phyloP scores from a whole-genome alignment of 768 basidiomycete genomes.

The Suillus luteus region DNA sequence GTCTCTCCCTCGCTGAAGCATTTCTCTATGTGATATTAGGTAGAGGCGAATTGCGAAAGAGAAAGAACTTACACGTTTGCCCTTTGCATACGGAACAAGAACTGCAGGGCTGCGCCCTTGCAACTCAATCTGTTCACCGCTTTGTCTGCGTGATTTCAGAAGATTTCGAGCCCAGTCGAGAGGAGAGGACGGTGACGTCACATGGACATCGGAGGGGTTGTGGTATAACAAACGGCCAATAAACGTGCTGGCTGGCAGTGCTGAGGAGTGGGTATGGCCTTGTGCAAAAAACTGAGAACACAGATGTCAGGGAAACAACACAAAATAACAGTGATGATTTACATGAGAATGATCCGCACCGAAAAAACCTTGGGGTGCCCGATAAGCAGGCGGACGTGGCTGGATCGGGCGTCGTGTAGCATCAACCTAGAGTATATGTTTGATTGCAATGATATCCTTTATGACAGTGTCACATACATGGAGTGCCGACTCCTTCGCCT shows the following conservation, averaged over 20 bases:
- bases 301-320: neutral
- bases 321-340: neutral
- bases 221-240: neutral
- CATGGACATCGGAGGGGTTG: neutral
- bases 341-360: neutral
- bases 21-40: no score
- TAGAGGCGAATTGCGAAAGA: no score
- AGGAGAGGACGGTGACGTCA: no score
- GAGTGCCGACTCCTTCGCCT: neutral
- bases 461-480: neutral
- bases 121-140: no score
- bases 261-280: neutral
- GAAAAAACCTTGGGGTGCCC: neutral
- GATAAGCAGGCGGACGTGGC: neutral
- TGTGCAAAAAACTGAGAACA: neutral
- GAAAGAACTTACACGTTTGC: no score
- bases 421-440: neutral
- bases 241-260: neutral
- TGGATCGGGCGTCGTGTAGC: neutral
- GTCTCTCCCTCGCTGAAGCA: no score
- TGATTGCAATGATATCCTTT: neutral
- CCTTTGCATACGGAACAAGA: no score
- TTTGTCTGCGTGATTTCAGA: no score
- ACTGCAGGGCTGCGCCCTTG: no score
- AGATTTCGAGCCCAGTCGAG: no score